Percentiles rank a stretch among this genome's conserved stretches.
Conservation (phyloP, 2,329 filamentous ascomycete genomes). For the Fusarium napiforme region DNA sequence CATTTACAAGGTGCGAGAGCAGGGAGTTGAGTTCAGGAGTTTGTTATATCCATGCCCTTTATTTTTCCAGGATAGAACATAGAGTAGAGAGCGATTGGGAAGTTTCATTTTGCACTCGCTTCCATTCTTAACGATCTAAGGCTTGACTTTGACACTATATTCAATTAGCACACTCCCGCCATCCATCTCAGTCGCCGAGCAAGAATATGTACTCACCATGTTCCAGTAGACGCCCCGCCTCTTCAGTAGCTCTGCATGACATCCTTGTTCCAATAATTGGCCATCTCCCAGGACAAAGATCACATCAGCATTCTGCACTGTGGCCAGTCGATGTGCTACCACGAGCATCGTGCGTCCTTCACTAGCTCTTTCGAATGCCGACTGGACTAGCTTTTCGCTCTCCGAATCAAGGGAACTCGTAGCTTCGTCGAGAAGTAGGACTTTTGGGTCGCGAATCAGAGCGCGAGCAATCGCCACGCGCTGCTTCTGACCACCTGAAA, state of each 20-base stretch:
- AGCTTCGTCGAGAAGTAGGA: slow-evolving; percentile 78
- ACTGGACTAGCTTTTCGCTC: slow-evolving; percentile 70
- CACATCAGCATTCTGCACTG: slow-evolving; percentile 81
- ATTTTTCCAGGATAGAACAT: slow-evolving; percentile 6
- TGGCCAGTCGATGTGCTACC: slow-evolving; percentile 81
- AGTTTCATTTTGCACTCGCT: background rate
- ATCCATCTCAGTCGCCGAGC: background rate
- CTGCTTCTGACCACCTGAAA: slow-evolving; percentile 80
- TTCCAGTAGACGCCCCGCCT: slow-evolving; percentile 66
- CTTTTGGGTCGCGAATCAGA: slow-evolving; percentile 71
- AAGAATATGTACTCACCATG: slow-evolving; percentile 58
- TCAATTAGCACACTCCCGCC: slow-evolving; percentile 36
- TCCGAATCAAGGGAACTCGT: slow-evolving; percentile 76
- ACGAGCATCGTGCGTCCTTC: slow-evolving; percentile 75
- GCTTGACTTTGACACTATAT: slow-evolving; percentile 68
- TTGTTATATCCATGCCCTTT: slow-evolving; percentile 1
- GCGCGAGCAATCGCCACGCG: slow-evolving; percentile 76
- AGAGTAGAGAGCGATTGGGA: slow-evolving; percentile 19
- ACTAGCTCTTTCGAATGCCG: slow-evolving; percentile 72
- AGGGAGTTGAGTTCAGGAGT: slow-evolving; percentile 17
- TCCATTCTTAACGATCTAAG: slow-evolving; percentile 59
- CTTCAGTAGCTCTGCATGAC: slow-evolving; percentile 61
- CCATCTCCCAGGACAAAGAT: slow-evolving; percentile 81
- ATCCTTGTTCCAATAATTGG: slow-evolving; percentile 65
- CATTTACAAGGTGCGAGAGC: slow-evolving; percentile 1